Percentiles rank a stretch among this genome's conserved stretches.
phyloP scores from a whole-genome alignment of 768 basidiomycete genomes.

The Rhodotorula taiwanensis region DNA sequence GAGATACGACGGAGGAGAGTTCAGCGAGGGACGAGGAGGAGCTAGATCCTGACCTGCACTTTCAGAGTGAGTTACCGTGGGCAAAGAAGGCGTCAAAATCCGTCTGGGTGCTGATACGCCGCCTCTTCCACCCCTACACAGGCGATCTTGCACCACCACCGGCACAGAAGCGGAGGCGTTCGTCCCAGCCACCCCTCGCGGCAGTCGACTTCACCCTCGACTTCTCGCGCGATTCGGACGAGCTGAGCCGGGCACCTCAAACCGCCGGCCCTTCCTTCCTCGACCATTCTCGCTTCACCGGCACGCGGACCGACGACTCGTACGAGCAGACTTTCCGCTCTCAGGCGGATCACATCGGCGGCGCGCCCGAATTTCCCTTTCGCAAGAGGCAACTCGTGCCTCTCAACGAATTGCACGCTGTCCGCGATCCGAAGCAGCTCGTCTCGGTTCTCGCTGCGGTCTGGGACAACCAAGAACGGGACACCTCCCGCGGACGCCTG shows the following conservation, averaged over 20 bases:
- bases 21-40: background rate
- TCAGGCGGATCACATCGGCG: conserved; percentile 9
- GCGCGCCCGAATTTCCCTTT: conserved; percentile 9
- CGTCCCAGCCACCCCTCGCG: background rate
- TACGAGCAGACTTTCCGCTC: background rate
- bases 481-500: background rate
- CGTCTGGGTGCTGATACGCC: background rate
- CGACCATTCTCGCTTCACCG: background rate
- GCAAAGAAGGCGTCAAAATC: background rate
- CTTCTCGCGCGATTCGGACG: background rate
- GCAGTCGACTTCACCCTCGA: background rate
- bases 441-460: conserved; percentile 15
- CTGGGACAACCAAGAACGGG: background rate
- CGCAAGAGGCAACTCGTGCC: background rate
- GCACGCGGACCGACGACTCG: background rate
- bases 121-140: background rate
- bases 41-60: background rate
- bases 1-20: background rate
- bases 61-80: background rate
- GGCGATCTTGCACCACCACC: background rate
- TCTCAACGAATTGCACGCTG: conserved; percentile 1
- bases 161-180: conserved; percentile 1
- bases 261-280: background rate
- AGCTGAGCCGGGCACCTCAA: too few species aligned
- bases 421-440: background rate